These are phyloP conservation scores for Quercus robur DNA, from an alignment of 306 rosid genomes.

Conservation along the genomic window DNA sequence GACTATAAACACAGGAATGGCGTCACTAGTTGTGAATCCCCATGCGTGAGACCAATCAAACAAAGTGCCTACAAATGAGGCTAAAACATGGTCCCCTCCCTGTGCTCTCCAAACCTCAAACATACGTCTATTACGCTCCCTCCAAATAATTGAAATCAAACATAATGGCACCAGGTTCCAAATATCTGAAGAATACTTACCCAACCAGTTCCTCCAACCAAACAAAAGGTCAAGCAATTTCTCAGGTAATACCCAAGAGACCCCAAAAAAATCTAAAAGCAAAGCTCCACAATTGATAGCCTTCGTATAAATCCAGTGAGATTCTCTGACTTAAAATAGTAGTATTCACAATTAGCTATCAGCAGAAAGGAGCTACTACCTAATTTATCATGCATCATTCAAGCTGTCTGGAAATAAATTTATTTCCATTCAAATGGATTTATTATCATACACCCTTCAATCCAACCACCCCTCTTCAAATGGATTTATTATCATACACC, in stretches of 20 bases:
- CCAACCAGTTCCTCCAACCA: too few species aligned
- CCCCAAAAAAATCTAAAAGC: neutral
- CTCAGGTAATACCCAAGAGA: neutral
- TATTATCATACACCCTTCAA: neutral
- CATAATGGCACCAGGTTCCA: too few species aligned
- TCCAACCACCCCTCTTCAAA: neutral
- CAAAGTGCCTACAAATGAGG: too few species aligned
- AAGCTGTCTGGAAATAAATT: neutral
- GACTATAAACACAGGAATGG: too few species aligned
- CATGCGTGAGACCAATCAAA: too few species aligned
- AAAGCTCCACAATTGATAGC: neutral
- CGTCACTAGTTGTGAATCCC: neutral
- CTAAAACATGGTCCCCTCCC: too few species aligned
- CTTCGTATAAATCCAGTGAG: neutral
- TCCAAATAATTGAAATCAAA: too few species aligned
- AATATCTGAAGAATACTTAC: too few species aligned
- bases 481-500: neutral
- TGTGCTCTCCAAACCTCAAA: too few species aligned
- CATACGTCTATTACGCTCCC: too few species aligned
- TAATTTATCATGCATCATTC: neutral
- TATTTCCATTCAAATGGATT: neutral
- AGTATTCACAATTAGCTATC: neutral
- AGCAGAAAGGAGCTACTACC: neutral
- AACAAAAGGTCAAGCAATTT: neutral
- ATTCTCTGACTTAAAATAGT: neutral